Conservation (phyloP, 495 filamentous ascomycete species). For the Acidomyces sp. region DNA sequence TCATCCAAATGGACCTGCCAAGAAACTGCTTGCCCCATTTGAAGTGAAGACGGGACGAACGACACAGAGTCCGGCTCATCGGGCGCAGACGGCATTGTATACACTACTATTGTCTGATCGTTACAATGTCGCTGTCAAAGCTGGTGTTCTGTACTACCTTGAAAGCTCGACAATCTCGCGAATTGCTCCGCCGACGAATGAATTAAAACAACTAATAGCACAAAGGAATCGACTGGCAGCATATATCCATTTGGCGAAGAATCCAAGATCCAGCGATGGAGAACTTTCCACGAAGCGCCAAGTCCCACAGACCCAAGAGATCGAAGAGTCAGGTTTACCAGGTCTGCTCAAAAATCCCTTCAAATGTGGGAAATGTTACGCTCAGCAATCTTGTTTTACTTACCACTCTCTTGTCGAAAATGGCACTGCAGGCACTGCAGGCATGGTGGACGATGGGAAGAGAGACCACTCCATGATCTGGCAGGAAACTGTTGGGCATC, state of each 20-base stretch:
- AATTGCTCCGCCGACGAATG: slow-evolving; percentile 69
- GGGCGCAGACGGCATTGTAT: slow-evolving; percentile 89
- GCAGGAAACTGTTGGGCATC: slow-evolving; percentile 17
- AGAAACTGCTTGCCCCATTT: slow-evolving; percentile 73
- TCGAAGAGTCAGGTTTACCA: slow-evolving; percentile 54
- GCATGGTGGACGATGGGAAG: slow-evolving; percentile 42
- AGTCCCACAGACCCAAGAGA: slow-evolving; percentile 14
- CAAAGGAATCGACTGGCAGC: slow-evolving; percentile 81
- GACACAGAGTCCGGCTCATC: slow-evolving; percentile 57
- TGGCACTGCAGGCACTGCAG: slow-evolving; percentile 32
- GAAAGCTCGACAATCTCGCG: slow-evolving; percentile 74
- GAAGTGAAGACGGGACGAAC: slow-evolving; percentile 90
- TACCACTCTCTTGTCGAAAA: slow-evolving; percentile 87
- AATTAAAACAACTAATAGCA: slow-evolving; percentile 90
- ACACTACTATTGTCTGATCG: slow-evolving; percentile 85
- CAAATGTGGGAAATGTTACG: slow-evolving; percentile 73
- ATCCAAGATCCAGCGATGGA: slow-evolving; percentile 35
- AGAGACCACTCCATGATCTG: slow-evolving; percentile 37
- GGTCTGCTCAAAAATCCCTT: slow-evolving; percentile 69
- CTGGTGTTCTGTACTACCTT: slow-evolving; percentile 88
- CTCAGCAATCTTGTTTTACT: slow-evolving; percentile 74
- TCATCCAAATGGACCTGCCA: slow-evolving; percentile 33
- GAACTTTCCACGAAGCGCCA: not conserved
- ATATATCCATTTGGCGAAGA: slow-evolving; percentile 38
- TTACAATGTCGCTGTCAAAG: slow-evolving; percentile 81